A percentile compares a stretch with the other conserved stretches of the same genome.
These are phyloP conservation scores for Fusarium buharicum DNA, from an alignment of 2,329 filamentous ascomycete genomes.

Conservation along the genomic window DNA sequence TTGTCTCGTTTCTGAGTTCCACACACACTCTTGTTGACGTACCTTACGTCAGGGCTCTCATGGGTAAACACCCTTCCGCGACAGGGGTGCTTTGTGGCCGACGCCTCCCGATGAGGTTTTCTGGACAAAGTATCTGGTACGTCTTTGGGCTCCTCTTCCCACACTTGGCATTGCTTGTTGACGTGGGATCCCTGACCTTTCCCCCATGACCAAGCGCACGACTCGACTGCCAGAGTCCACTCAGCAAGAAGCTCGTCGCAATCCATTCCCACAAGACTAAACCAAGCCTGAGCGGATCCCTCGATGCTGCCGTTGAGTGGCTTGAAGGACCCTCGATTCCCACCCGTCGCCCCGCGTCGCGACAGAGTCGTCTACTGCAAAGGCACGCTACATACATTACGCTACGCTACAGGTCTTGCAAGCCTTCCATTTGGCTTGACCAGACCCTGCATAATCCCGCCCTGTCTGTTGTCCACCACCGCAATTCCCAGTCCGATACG, in stretches of 20 bases:
- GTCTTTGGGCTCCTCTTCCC: conserved; percentile 28
- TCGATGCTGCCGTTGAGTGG: conserved; percentile 48
- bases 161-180: conserved; percentile 45
- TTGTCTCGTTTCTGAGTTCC: conserved; percentile 43
- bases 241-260: conserved; percentile 37
- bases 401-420: conserved; percentile 12
- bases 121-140: conserved; percentile 41
- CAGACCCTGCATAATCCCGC: conserved; percentile 49
- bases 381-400: conserved; percentile 28
- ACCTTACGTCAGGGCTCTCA: conserved; percentile 48
- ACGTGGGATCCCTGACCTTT: conserved; percentile 40
- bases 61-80: conserved; percentile 44
- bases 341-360: conserved; percentile 36
- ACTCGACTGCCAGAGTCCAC: conserved; percentile 34
- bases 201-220: conserved; percentile 43
- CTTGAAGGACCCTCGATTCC: conserved; percentile 43
- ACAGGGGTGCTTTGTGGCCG: conserved; percentile 42
- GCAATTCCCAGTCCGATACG: conserved; percentile 43
- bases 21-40: conserved; percentile 43
- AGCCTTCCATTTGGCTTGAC: conserved; percentile 35
- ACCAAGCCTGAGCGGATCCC: conserved; percentile 43
- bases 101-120: conserved; percentile 44
- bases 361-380: conserved; percentile 32
- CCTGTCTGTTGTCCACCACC: conserved; percentile 41
- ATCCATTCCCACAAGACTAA: conserved; percentile 45